Conservation (phyloP, 2,329 filamentous ascomycete genomes). For the Calonectria pteridis region DNA sequence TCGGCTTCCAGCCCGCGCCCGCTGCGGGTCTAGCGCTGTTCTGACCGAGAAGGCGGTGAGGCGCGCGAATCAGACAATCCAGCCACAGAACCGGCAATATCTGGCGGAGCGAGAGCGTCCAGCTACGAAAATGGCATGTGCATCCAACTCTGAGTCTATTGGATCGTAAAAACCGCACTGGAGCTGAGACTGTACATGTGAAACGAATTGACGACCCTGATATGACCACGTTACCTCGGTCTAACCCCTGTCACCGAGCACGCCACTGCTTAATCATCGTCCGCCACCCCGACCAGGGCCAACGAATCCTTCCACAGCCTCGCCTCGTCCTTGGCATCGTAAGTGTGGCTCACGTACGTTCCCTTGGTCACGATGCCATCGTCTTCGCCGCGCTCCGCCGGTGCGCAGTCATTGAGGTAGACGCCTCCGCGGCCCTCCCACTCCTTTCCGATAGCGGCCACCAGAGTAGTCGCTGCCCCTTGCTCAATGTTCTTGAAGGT, state of each 20-base stretch:
- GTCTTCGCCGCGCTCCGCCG: constrained; percentile 1
- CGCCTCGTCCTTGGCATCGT: constrained; percentile 17
- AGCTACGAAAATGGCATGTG: not conserved
- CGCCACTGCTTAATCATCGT: constrained; percentile 4
- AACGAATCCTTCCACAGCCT: constrained; percentile 28
- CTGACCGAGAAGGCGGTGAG: not conserved
- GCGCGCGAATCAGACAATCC: not conserved
- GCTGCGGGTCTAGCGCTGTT: not conserved
- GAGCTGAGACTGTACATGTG: not conserved
- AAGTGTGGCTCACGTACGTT: constrained; percentile 23
- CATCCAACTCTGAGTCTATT: not conserved
- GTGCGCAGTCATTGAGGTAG: constrained; percentile 24
- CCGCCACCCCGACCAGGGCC: constrained; percentile 5
- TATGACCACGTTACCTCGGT: not conserved
- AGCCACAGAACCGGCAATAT: not conserved
- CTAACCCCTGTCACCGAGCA: not conserved
- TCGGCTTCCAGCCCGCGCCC: not conserved
- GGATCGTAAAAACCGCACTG: not conserved
- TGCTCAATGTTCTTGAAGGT: constrained; percentile 16
- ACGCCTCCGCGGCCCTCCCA: constrained; percentile 29
- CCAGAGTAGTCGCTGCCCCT: constrained; percentile 25
- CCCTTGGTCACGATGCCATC: constrained; percentile 2
- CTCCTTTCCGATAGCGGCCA: constrained; percentile 20
- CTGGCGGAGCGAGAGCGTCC: not conserved
- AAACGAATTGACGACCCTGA: not conserved